Evolutionary conservation across 352 stramenopile species (phyloP), one percentile per base, ranked within the genome.

Genomic region (Nothophytophthora sp.): DNA sequence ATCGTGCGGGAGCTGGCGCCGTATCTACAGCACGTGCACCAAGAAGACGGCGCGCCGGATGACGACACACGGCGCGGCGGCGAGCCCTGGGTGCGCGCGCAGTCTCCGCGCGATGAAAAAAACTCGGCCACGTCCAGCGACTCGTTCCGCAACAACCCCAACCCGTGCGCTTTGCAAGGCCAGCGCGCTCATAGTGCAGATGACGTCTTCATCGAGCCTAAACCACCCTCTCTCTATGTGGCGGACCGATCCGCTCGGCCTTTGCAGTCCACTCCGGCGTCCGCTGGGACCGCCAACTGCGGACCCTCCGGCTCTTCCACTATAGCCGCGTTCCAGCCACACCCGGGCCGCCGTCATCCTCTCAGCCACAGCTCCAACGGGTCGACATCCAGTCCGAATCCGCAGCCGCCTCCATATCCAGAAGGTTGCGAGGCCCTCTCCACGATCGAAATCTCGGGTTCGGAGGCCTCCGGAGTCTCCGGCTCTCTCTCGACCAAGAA

Each of bases 1-100:
- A 95, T 95, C 28, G 85, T 95, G 48, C 78, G 82, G 28, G 85
- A 95, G 52, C 67, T 95, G 33, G 82, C 82, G 55, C 85, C 85
- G 22, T 95, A 95, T 50, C 50, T 95, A 41, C 78, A 95, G 73
- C 81, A 95, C 55, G 81, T 90, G 20, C 82, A 92, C 53, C 71
- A 73, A 36, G 82, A 92, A 28, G 82, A 92, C 35, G 61, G 49
- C 56, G 48, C 50, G 25, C 36, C 76, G 33, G 76, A 92, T 54
- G 79, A 92, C 19, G 71, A 87, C 15, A 68, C 51, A 18, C 68
- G 71, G 19, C 41, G 63, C 23, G 58, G 66, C n/a, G 63, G 39
- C 18, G 71, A 80, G n/a, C 60, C 67, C 24, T 86, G 68, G 70
- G 62, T 70, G n/a, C 68, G 70, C 10, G 51, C 58, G 8, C 67